These are phyloP conservation scores for Backusella parvicylindrica DNA, from an alignment of 192 early-diverging fungal species.

Conservation along the genomic window DNA sequence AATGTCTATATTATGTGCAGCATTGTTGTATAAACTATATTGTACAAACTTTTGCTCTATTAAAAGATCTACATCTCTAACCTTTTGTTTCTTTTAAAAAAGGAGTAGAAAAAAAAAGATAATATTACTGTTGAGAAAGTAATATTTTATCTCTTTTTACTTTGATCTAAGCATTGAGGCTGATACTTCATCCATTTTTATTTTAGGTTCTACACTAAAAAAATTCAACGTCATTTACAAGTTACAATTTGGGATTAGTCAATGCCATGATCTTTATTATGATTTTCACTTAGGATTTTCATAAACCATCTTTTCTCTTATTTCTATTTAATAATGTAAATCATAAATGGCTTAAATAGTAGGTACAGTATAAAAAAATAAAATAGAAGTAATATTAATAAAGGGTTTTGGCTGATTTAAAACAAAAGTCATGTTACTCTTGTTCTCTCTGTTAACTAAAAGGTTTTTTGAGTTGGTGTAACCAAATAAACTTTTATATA, in stretches of 20 bases:
- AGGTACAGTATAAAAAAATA: background rate
- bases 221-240: background rate
- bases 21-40: background rate
- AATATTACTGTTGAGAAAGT: background rate
- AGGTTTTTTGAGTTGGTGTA: background rate
- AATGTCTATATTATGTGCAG: background rate
- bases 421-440: background rate
- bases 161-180: background rate
- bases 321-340: background rate
- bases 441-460: background rate
- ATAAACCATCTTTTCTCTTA: background rate
- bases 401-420: background rate
- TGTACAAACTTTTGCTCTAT: background rate
- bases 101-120: background rate
- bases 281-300: background rate
- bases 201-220: background rate
- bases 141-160: background rate
- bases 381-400: background rate
- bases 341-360: background rate
- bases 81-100: background rate
- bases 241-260: background rate
- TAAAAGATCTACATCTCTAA: background rate
- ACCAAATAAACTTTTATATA: background rate
- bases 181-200: background rate
- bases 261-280: background rate